Base-by-base conservation (phyloP, 169 alveolate species). In the Plasmodium inui region DNA sequence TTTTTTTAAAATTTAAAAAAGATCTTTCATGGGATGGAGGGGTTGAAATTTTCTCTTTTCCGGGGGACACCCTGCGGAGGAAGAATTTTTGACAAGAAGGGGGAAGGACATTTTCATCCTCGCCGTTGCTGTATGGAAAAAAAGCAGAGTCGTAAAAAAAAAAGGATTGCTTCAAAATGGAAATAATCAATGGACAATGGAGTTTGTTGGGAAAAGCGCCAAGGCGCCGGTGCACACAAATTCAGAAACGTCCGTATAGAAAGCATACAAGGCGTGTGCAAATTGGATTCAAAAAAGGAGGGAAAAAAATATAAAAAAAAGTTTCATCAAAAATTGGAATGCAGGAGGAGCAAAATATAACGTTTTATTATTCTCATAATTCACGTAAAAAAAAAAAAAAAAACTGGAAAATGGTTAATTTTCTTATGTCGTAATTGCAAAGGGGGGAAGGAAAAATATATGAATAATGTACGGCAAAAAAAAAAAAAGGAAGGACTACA, bases 291-390 rank as follows among this genome's bases (percentile, higher is more conserved):
- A 67, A 67, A 26, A 22, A 19, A 67, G 32, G n/a, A 67, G 22
- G 17, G 3, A 67, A 26, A 67, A 67, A 67, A 67, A 22, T 22
- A 22, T 22, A 57, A 57, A 57, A 57, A 17, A 57, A 12, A 57
- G 10, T 8, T 57, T 14, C 14, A 67, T 67, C 32, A 22, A 67
- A 67, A 67, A 67, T 67, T 67, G 76, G 76, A 37, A 67, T n/a
- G 76, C 9, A 67, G 41, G 37, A 17, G n/a, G n/a, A 9, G 17
- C 14, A 26, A 67, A 67, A 67, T 67, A 67, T 41, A 9, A 50
- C n/a, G 76, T 67, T 19, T 67, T 67, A 67, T 67, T 26, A 67
- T 67, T 67, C 76, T 67, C 76, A 67, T 67, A 67, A 67, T 67
- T 67, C 41, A 67, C 76, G 39, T 67, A 67, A 67, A 67, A 67